Evolutionary conservation across 306 rosid species (phyloP), one percentile per base, ranked within the genome.

Genomic region (Prosopis cineraria): DNA sequence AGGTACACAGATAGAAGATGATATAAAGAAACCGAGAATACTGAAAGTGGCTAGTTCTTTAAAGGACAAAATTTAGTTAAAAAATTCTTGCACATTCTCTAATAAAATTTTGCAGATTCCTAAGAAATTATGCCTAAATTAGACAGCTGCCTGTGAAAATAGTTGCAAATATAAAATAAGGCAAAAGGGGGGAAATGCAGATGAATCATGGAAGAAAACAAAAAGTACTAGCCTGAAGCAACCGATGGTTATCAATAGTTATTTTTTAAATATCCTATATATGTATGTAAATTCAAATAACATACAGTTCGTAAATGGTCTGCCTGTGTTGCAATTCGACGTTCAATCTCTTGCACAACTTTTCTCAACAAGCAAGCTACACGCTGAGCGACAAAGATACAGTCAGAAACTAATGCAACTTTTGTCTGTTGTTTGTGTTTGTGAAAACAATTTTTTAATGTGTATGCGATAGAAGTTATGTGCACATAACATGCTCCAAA

Each of bases 301-400:
- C 86, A 36, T 91, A 95, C 99, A 67, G 96, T 93, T 91, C 97
- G 70, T 56, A 93, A 76, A 75, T 93, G 98, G 74, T 93, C 98
- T 11, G 99, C 90, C 84, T 95, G 98, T 76, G 98, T 88, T 73
- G 99, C 90, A 75, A 91, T 91, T 11, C 98, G 98, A 41, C 98
- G 89, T 75, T 95, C 98, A 78, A 95, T 87, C 89, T 95, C 98
- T 83, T 88, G 99, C 73, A 88, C 89, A 70, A 95, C 98, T 87
- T 86, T 95, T 80, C 91, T 88, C 78, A 95, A 76, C 80, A 95
- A 88, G 80, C 96, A 93, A 7, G 97, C 93, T 78, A 93, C 96
- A 0, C 94, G 89, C 99, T 95, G 90, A 73, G 62, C 13, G 78
- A 77, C 74, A 80, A 70, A 64, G 36, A 65, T 45, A 82, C 69